A percentile compares a stretch with the other conserved stretches of the same genome.
Evolutionary conservation across 2,329 filamentous ascomycete species (phyloP).

Genomic region (Pseudohalonectria lignicola): DNA sequence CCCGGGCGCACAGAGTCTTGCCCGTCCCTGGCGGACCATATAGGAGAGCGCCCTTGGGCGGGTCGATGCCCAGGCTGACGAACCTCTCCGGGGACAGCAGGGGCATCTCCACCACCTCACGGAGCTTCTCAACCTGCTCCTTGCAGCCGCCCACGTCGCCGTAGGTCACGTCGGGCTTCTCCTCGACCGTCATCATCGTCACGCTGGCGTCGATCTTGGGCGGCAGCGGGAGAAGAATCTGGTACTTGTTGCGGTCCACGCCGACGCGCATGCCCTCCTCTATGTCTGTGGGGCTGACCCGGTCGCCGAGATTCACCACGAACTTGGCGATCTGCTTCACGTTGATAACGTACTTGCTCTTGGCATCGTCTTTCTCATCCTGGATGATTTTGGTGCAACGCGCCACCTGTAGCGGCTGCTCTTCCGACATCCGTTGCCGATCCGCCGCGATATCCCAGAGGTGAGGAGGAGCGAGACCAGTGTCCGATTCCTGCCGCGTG

Average conservation of each 20-base stretch:
- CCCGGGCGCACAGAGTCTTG: conserved; percentile 95
- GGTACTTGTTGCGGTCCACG: conserved; percentile 98
- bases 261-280: conserved; percentile 98
- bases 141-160: conserved; percentile 98
- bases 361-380: conserved; percentile 89
- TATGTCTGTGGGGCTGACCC: conserved; percentile 96
- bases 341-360: conserved; percentile 99
- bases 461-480: conserved; percentile 93
- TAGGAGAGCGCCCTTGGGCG: conserved; percentile 90
- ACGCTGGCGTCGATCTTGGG: conserved; percentile 98
- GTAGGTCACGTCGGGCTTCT: conserved; percentile 98
- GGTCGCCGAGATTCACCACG: conserved; percentile 92
- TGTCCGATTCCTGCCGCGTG: conserved; percentile 75
- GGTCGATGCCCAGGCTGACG: conserved; percentile 97
- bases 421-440: conserved; percentile 95
- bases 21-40: conserved; percentile 98
- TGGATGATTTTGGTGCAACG: conserved; percentile 98
- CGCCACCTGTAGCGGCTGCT: conserved; percentile 94
- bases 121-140: conserved; percentile 97
- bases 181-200: conserved; percentile 99
- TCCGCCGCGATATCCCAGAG: conserved; percentile 98
- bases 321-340: conserved; percentile 99
- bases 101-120: conserved; percentile 98
- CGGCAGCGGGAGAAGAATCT: conserved; percentile 90
- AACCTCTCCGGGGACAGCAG: conserved; percentile 93